Evolutionary conservation across 148 eudicot species (phyloP).

Genomic region (Cornus controversa): DNA sequence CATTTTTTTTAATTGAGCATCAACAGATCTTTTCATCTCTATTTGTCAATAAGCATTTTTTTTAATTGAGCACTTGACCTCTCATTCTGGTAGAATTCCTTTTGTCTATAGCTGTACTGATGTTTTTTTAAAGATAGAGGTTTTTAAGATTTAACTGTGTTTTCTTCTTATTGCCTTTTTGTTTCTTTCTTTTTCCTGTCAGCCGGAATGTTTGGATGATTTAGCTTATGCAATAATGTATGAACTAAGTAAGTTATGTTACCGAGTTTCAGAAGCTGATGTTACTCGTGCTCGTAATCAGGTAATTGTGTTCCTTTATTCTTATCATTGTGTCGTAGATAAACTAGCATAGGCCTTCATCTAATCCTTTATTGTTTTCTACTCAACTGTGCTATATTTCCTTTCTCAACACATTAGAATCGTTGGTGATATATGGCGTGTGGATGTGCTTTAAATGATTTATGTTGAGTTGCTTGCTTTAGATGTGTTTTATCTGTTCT

Average conservation of each 20-base stretch:
- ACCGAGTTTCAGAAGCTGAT: slow-evolving; percentile 57
- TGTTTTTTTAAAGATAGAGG: not conserved
- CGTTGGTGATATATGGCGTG: not conserved
- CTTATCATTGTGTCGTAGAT: not conserved
- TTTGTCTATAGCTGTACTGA: not conserved
- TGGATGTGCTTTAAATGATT: too few relatives aligned
- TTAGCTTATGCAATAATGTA: slow-evolving; percentile 63
- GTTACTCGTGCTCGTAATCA: slow-evolving; percentile 72
- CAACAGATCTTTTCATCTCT: not conserved
- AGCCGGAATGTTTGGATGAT: slow-evolving; percentile 64
- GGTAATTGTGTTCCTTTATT: slow-evolving; percentile 32
- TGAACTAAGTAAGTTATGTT: slow-evolving; percentile 51
- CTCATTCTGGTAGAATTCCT: not conserved
- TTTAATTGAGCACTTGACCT: not conserved
- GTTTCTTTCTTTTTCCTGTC: slow-evolving; percentile 14
- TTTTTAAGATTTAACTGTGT: not conserved
- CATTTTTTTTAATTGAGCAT: too few relatives aligned
- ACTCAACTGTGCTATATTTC: not conserved
- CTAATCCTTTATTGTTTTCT: not conserved
- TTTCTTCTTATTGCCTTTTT: not conserved
- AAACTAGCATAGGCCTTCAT: not conserved
- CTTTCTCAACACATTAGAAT: not conserved
- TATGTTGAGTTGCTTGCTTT: too few relatives aligned
- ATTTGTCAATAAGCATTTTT: not conserved
- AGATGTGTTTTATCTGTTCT: not conserved